A percentile compares a stretch with the other conserved stretches of the same genome.
Evolutionary conservation across 1,139 yeast species (phyloP).

Genomic region (Hanseniaspora gamundiae): DNA sequence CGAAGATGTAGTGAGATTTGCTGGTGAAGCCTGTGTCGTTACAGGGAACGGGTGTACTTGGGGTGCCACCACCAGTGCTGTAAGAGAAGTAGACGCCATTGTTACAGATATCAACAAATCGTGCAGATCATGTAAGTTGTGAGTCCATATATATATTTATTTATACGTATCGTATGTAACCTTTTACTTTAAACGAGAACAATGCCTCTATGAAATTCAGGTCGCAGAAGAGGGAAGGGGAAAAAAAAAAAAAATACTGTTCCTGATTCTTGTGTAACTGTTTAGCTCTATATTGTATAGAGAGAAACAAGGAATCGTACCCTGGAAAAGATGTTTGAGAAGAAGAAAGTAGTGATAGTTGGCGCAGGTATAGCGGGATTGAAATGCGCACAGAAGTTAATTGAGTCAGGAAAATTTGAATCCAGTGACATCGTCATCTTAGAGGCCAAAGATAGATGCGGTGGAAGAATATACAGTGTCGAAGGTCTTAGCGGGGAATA

Average conservation of each 20-base stretch:
- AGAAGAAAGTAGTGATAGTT: constrained; percentile 27
- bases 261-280: too few relatives aligned
- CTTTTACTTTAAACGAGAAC: neutral
- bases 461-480: constrained; percentile 43
- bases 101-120: constrained; percentile 1
- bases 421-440: constrained; percentile 22
- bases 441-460: constrained; percentile 47
- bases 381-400: constrained; percentile 55
- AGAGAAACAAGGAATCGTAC: too few relatives aligned
- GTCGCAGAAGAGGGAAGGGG: too few relatives aligned
- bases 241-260: too few relatives aligned
- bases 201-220: too few relatives aligned
- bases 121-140: neutral
- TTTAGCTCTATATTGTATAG: too few relatives aligned
- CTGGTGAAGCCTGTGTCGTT: constrained; percentile 70
- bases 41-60: constrained; percentile 83
- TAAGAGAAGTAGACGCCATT: constrained; percentile 46
- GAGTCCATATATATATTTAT: too few relatives aligned
- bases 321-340: too few relatives aligned
- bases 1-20: constrained; percentile 52
- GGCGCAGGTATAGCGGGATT: constrained; percentile 85
- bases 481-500: constrained; percentile 28
- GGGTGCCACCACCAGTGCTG: constrained; percentile 64
- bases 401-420: constrained; percentile 12
- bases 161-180: neutral